A percentile compares a stretch with the other conserved stretches of the same genome.
These are phyloP conservation scores for Balansia obtecta DNA, from an alignment of 2,329 filamentous ascomycete species.

Conservation along the genomic window DNA sequence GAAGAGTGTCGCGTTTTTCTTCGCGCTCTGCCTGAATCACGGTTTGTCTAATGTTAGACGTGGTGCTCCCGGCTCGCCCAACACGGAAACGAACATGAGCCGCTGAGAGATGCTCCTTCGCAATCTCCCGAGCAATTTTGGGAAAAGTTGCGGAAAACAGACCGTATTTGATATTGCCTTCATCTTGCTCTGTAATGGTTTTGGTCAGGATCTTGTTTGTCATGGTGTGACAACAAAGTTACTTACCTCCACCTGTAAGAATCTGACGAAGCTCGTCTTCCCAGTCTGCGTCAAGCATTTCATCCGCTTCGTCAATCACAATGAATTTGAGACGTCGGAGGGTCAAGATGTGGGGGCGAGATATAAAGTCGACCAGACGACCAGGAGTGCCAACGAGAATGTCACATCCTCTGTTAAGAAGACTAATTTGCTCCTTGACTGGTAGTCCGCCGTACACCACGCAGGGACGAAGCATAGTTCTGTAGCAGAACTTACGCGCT, in stretches of 20 bases:
- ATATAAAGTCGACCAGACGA: constrained; percentile 74
- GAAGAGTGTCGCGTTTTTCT: constrained; percentile 57
- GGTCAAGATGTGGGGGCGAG: constrained; percentile 53
- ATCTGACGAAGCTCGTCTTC: constrained; percentile 61
- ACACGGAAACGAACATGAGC: constrained; percentile 73
- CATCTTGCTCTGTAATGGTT: constrained; percentile 52
- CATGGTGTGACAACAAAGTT: constrained; percentile 4
- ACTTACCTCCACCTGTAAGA: constrained; percentile 67
- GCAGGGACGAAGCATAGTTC: constrained; percentile 85
- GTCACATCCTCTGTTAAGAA: constrained; percentile 77
- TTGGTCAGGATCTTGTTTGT: background rate
- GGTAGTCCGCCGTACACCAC: constrained; percentile 81
- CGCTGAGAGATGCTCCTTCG: constrained; percentile 59
- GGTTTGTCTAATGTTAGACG: constrained; percentile 70
- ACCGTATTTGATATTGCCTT: constrained; percentile 55
- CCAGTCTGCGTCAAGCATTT: constrained; percentile 77
- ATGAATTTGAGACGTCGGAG: constrained; percentile 66
- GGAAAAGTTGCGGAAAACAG: constrained; percentile 96
- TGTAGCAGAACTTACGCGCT: constrained; percentile 82
- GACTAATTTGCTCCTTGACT: constrained; percentile 51
- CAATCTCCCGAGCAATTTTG: constrained; percentile 62
- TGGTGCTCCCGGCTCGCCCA: constrained; percentile 73
- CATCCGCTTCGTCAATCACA: constrained; percentile 89
- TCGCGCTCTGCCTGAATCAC: constrained; percentile 54
- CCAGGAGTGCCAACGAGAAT: constrained; percentile 81